Evolutionary conservation across 345 rosid species (phyloP).

Genomic region (Melaleuca quinquenervia): DNA sequence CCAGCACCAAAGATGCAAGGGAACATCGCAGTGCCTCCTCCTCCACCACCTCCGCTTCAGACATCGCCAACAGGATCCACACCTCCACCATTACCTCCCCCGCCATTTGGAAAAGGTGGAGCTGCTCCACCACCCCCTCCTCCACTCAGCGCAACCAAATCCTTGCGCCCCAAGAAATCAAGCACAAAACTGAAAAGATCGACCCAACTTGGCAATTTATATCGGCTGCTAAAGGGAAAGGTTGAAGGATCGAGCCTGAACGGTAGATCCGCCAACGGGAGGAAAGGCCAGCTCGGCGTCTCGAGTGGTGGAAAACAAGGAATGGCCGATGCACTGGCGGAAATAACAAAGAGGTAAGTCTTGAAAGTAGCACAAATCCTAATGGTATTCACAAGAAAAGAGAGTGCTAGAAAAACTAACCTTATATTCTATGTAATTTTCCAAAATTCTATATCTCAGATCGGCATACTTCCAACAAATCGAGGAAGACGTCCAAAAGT

Average conservation of each 20-base stretch:
- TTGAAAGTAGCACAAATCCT: neutral
- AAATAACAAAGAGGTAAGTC: constrained; percentile 69
- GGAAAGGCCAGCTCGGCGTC: constrained; percentile 15
- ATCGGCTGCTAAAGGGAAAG: constrained; percentile 65
- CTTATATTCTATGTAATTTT: neutral
- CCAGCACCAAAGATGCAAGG: constrained; percentile 1
- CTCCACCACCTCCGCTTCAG: constrained; percentile 14
- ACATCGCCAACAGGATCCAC: constrained; percentile 7
- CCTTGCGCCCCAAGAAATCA: constrained; percentile 64
- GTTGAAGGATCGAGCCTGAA: constrained; percentile 52
- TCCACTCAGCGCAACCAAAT: constrained; percentile 38
- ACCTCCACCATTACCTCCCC: constrained; percentile 45
- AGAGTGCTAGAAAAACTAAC: neutral
- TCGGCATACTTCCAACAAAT: constrained; percentile 87
- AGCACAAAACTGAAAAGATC: constrained; percentile 75
- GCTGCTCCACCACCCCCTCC: constrained; percentile 45
- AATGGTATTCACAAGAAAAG: neutral
- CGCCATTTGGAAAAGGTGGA: neutral
- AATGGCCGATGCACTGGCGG: constrained; percentile 97
- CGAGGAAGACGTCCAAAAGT: constrained; percentile 65
- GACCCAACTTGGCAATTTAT: constrained; percentile 57
- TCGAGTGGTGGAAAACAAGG: constrained; percentile 61
- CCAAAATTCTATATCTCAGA: constrained; percentile 19
- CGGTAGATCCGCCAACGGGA: constrained; percentile 19
- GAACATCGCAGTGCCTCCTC: neutral